These are phyloP conservation scores for Fraxinus floribunda DNA, from an alignment of 305 asterid species.

Conservation along the genomic window DNA sequence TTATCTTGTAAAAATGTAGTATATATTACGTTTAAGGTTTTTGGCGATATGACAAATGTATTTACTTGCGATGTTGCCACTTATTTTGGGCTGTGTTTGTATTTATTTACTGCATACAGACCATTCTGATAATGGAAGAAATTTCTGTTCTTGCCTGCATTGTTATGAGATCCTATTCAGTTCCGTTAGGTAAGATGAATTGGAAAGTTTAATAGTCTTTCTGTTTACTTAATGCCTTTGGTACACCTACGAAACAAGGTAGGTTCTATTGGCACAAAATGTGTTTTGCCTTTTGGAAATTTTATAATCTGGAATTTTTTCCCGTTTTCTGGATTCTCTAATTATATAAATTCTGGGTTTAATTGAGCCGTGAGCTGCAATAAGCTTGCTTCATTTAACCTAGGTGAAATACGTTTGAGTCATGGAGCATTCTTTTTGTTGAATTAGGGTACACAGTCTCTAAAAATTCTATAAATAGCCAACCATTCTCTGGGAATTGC, in stretches of 20 bases:
- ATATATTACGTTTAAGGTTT: neutral
- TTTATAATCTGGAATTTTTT: neutral
- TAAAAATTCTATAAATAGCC: neutral
- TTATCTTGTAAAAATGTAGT: neutral
- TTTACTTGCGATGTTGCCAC: neutral
- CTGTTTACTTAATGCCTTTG: conserved; percentile 8
- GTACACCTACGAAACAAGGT: neutral
- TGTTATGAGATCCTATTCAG: neutral
- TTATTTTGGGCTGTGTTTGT: neutral
- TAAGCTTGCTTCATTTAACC: conserved; percentile 13
- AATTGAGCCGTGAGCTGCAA: neutral
- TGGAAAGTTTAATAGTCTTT: neutral
- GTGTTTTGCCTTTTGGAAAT: neutral
- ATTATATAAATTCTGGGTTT: neutral
- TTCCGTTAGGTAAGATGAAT: neutral
- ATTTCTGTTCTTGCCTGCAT: conserved; percentile 1
- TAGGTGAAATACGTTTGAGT: neutral
- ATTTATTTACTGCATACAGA: neutral
- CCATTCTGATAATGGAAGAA: neutral
- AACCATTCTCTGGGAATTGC: neutral
- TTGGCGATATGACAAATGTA: neutral
- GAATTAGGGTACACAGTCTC: neutral
- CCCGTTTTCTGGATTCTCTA: neutral
- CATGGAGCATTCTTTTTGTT: neutral
- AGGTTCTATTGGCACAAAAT: neutral